Percentiles rank a stretch among this genome's conserved stretches.
Conservation (phyloP, 345 rosid species). For the Passiflora organensis region DNA sequence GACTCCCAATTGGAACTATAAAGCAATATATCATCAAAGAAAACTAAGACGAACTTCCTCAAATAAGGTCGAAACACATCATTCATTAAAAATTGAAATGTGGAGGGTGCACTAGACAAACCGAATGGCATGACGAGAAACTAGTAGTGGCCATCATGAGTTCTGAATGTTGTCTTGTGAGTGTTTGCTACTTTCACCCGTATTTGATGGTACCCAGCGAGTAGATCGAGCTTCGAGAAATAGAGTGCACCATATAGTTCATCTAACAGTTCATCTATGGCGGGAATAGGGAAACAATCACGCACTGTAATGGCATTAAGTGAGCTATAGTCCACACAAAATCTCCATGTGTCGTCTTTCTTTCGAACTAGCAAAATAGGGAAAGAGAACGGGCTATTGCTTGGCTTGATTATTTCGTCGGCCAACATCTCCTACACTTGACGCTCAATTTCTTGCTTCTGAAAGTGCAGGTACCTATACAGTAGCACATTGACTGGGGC, state of each 20-base stretch:
- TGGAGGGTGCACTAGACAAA: not conserved
- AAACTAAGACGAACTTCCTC: not conserved
- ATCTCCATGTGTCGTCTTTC: no score
- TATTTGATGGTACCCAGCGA: not conserved
- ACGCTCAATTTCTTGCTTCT: no score
- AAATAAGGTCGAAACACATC: not conserved
- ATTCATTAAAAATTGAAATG: not conserved
- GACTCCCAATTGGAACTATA: not conserved
- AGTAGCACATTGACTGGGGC: no score
- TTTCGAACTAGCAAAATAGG: no score
- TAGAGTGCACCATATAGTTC: not conserved
- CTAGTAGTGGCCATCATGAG: not conserved
- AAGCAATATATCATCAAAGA: not conserved
- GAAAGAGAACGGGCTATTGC: no score
- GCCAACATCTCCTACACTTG: no score
- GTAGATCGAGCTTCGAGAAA: not conserved
- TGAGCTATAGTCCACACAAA: no score
- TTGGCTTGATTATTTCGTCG: no score
- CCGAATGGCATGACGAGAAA: not conserved
- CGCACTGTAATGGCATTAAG: not conserved
- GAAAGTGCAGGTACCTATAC: no score
- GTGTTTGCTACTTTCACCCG: not conserved
- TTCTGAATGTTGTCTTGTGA: not conserved
- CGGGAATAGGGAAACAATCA: not conserved
- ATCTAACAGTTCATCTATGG: not conserved